A percentile compares a stretch with the other conserved stretches of the same genome.
These are phyloP conservation scores for Calocera cornea DNA, from an alignment of 768 basidiomycete genomes.

Conservation along the genomic window DNA sequence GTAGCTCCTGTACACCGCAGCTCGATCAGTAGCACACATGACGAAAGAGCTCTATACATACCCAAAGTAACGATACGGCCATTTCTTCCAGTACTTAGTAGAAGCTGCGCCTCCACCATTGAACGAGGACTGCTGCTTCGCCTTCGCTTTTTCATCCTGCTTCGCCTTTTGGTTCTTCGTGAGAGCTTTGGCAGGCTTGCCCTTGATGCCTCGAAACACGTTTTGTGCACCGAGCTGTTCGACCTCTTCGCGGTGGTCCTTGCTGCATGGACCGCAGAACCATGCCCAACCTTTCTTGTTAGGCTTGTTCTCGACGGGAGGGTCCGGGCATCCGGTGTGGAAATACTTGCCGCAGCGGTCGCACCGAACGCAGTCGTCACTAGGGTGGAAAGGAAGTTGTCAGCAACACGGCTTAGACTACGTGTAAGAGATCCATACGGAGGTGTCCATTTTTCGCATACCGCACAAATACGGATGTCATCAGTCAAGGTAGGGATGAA, in stretches of 20 bases:
- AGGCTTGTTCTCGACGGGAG: constrained; percentile 79
- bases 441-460: constrained; percentile 80
- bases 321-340: constrained; percentile 89
- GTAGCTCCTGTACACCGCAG: constrained; percentile 46
- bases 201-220: constrained; percentile 29
- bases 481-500: constrained; percentile 84
- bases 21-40: background rate
- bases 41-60: constrained; percentile 29
- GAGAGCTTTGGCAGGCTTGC: constrained; percentile 15
- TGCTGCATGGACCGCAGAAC: constrained; percentile 90
- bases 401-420: constrained; percentile 1
- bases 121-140: constrained; percentile 18
- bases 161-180: constrained; percentile 38
- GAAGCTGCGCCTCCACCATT: constrained; percentile 12
- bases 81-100: constrained; percentile 70
- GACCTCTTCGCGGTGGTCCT: constrained; percentile 73
- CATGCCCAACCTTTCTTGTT: constrained; percentile 84
- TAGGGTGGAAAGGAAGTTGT: constrained; percentile 22
- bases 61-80: constrained; percentile 97
- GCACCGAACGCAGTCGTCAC: constrained; percentile 75
- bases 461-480: constrained; percentile 65
- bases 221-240: constrained; percentile 59
- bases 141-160: constrained; percentile 58
- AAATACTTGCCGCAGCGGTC: constrained; percentile 86
- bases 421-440: constrained; percentile 38